Evolutionary conservation across 2,329 filamentous ascomycete genomes (phyloP).

Genomic region (Aureobasidium lini): DNA sequence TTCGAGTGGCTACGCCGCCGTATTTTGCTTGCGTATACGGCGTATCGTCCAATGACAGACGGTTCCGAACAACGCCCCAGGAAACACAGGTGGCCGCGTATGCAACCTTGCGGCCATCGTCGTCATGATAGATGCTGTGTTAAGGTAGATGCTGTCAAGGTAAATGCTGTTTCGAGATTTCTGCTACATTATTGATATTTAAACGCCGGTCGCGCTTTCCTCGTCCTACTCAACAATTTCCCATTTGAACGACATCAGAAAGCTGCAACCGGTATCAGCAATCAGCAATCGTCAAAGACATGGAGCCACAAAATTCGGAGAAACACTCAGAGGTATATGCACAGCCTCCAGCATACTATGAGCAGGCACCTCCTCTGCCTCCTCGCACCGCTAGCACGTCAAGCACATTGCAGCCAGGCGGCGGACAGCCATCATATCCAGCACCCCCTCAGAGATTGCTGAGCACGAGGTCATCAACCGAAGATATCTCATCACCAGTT

Average conservation of each 20-base stretch:
- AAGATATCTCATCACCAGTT: conserved; percentile 27
- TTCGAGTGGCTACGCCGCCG: too few relatives aligned
- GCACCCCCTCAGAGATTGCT: neutral
- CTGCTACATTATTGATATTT: neutral
- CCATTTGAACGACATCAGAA: neutral
- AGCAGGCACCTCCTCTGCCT: conserved; percentile 2
- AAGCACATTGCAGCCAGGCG: neutral
- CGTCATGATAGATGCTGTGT: neutral
- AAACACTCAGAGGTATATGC: neutral
- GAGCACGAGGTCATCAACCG: neutral
- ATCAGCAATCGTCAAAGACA: neutral
- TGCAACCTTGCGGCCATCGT: neutral
- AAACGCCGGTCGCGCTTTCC: neutral
- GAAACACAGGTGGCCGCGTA: neutral
- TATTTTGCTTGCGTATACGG: neutral
- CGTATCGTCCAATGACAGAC: neutral
- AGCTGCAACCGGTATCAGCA: neutral
- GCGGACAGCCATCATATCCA: neutral
- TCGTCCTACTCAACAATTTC: neutral
- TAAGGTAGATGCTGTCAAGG: neutral
- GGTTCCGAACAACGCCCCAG: neutral
- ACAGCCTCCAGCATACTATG: neutral
- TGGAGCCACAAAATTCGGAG: neutral
- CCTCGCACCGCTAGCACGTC: neutral
- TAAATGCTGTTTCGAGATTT: neutral